A percentile compares a stretch with the other conserved stretches of the same genome.
Conservation (phyloP, 164 flowering plant genomes). For the Akebia trifoliata region DNA sequence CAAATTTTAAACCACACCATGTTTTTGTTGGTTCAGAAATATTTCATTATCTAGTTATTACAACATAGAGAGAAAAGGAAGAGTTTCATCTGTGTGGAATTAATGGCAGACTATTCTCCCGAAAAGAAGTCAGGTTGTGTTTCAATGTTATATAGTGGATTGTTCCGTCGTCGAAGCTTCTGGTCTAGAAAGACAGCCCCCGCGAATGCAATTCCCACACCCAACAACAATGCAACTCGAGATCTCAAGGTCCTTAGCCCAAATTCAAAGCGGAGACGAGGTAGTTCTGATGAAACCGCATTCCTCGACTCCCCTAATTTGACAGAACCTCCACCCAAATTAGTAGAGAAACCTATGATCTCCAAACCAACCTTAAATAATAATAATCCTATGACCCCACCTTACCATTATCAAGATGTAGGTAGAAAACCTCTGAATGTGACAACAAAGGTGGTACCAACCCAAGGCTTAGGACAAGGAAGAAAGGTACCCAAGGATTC, state of each 20-base stretch:
- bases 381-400: slow-evolving; percentile 15
- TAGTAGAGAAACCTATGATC: slow-evolving; percentile 1
- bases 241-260: slow-evolving; percentile 20
- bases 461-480: slow-evolving; percentile 24
- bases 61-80: background rate
- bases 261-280: slow-evolving; percentile 36
- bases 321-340: background rate
- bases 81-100: background rate
- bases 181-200: slow-evolving; percentile 52
- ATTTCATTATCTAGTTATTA: background rate
- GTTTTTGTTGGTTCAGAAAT: background rate
- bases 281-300: slow-evolving; percentile 33
- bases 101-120: slow-evolving; percentile 33
- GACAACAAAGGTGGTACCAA: slow-evolving; percentile 7
- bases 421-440: slow-evolving; percentile 9
- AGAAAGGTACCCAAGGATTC: slow-evolving; percentile 41
- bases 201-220: slow-evolving; percentile 29
- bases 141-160: slow-evolving; percentile 31
- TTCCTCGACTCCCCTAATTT: slow-evolving; percentile 13
- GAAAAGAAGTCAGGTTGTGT: slow-evolving; percentile 59
- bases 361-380: background rate
- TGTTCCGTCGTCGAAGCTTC: slow-evolving; percentile 44
- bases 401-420: slow-evolving; percentile 18
- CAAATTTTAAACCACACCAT: background rate
- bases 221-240: slow-evolving; percentile 19